A percentile compares a stretch with the other conserved stretches of the same genome.
Conservation (phyloP, 2,329 filamentous ascomycete genomes). For the Thelonectria blattea region DNA sequence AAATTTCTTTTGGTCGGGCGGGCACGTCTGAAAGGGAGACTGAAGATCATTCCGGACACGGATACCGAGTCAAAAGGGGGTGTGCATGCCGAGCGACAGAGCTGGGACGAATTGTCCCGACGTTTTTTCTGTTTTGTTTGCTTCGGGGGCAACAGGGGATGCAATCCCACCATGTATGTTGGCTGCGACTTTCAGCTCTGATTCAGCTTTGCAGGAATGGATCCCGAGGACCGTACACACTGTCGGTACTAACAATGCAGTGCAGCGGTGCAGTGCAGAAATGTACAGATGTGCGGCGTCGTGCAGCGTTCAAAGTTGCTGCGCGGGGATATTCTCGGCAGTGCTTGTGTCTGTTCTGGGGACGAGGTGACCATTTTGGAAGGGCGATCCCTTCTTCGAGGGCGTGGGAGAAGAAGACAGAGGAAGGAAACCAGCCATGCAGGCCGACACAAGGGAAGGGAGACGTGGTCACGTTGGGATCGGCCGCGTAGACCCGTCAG, state of each 20-base stretch:
- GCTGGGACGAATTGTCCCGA: not conserved
- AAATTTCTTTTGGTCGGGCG: too few species aligned
- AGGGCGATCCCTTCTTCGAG: constrained; percentile 27
- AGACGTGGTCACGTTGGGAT: constrained; percentile 8
- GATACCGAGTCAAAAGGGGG: not conserved
- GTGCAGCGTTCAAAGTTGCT: not conserved
- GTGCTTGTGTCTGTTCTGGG: not conserved
- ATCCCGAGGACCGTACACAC: not conserved
- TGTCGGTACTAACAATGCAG: too few species aligned
- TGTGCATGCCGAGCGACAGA: too few species aligned
- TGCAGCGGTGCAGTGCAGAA: not conserved
- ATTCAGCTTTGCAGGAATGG: not conserved
- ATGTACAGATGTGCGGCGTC: not conserved
- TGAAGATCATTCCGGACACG: not conserved
- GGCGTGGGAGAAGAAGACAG: not conserved
- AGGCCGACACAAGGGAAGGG: not conserved
- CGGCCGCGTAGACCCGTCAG: constrained; percentile 22
- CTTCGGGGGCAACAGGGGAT: not conserved
- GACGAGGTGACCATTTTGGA: constrained; percentile 11
- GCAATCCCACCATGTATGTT: not conserved
- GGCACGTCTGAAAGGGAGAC: not conserved
- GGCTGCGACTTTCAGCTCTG: constrained; percentile 1
- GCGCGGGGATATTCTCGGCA: too few species aligned
- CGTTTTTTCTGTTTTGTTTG: not conserved
- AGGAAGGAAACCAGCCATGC: constrained; percentile 13